phyloP scores from a whole-genome alignment of 106 monocot species.

The Dendrobium catenatum region DNA sequence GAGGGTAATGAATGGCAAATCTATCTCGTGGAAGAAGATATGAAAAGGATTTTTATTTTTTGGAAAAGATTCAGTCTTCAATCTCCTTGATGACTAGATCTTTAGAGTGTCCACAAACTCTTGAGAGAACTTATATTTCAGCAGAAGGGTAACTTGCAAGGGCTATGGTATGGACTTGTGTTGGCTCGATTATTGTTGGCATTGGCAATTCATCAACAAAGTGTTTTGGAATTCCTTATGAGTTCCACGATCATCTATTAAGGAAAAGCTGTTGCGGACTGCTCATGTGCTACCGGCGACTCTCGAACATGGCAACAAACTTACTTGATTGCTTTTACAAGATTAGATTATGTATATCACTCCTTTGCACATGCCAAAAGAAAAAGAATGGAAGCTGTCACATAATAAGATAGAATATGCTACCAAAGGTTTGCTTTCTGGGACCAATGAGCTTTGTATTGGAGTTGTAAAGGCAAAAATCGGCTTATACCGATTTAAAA shows the following conservation, averaged over 20 bases:
- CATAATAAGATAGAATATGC: conserved; percentile 74
- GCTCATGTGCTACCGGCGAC: conserved; percentile 41
- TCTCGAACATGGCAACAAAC: conserved; percentile 70
- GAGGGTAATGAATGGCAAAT: too few species aligned
- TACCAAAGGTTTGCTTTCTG: conserved; percentile 52
- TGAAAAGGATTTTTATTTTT: background rate
- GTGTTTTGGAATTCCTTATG: conserved; percentile 62
- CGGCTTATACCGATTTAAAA: conserved; percentile 82
- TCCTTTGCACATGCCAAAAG: conserved; percentile 68
- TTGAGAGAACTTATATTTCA: too few species aligned
- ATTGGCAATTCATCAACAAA: conserved; percentile 30
- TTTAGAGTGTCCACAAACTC: too few species aligned
- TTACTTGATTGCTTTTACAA: conserved; percentile 54
- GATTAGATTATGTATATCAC: conserved; percentile 67
- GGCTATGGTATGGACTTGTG: conserved; percentile 99
- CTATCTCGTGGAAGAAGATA: too few species aligned
- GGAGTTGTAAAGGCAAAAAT: conserved; percentile 58
- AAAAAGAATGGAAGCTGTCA: conserved; percentile 73
- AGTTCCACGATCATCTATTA: conserved; percentile 84
- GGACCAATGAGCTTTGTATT: conserved; percentile 55
- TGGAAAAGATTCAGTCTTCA: conserved; percentile 78
- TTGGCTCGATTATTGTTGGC: conserved; percentile 34
- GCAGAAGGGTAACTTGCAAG: conserved; percentile 92
- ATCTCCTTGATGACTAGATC: too few species aligned
- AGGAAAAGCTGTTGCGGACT: conserved; percentile 51